Percentiles rank a stretch among this genome's conserved stretches.
phyloP scores from a whole-genome alignment of 805 yeast genomes.

The Candida pseudoglaebosa region DNA sequence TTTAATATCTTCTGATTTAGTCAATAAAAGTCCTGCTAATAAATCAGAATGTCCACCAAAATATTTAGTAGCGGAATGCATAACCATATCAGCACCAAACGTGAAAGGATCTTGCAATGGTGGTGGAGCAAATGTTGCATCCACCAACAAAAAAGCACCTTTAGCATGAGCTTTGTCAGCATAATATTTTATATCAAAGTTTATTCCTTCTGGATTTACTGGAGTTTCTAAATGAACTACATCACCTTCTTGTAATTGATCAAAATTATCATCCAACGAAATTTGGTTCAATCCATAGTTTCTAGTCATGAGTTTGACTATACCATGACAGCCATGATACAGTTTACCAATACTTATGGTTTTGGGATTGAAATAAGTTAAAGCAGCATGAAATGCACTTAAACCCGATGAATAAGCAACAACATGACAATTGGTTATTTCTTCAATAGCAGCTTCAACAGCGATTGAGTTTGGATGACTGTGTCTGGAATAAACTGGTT shows the following conservation, averaged over 20 bases:
- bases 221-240: slow-evolving; percentile 84
- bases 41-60: slow-evolving; percentile 96
- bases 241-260: slow-evolving; percentile 60
- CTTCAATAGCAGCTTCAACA: slow-evolving; percentile 61
- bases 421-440: slow-evolving; percentile 59
- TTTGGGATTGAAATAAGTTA: slow-evolving; percentile 70
- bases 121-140: slow-evolving; percentile 92
- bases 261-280: slow-evolving; percentile 37
- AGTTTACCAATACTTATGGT: slow-evolving; percentile 71
- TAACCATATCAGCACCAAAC: slow-evolving; percentile 81
- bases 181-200: slow-evolving; percentile 56
- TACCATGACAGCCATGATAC: slow-evolving; percentile 81
- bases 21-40: slow-evolving; percentile 73
- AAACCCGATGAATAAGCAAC: slow-evolving; percentile 76
- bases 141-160: slow-evolving; percentile 72
- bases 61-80: slow-evolving; percentile 92
- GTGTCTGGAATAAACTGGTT: slow-evolving; percentile 57
- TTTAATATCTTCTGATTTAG: slow-evolving; percentile 50
- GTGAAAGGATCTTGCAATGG: slow-evolving; percentile 79
- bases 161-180: slow-evolving; percentile 70
- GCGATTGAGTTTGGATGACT: slow-evolving; percentile 70
- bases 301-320: slow-evolving; percentile 59
- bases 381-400: slow-evolving; percentile 73
- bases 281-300: slow-evolving; percentile 53
- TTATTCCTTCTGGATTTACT: slow-evolving; percentile 75